Base-by-base conservation (phyloP, 306 rosid genomes). In the Vicia sativa region DNA sequence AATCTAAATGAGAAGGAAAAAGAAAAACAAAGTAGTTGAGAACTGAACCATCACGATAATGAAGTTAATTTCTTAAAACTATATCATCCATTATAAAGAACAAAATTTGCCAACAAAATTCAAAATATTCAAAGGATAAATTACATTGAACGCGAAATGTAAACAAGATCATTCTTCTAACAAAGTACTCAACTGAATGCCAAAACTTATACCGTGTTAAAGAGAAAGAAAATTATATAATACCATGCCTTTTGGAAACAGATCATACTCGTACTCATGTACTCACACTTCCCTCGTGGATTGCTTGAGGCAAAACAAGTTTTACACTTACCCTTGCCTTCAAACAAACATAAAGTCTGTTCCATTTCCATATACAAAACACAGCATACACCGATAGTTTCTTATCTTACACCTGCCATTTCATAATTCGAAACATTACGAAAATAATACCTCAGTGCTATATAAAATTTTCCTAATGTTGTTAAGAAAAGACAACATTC, bases 401-500 rank as follows among this genome's bases (percentile, higher is more conserved):
- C 55, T 48, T 3, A 42, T 42, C 55, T 48, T 11, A 42, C 12
- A 42, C 46, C 46, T 11, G 14, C 14, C 13, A 42, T 11, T 11
- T 42, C 46, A 42, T 11, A 15, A 42, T 42, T 14, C 23, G 80
- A 14, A 45, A 15, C 76, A 42, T 42, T 65, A 29, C 11, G 70
- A 71, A 78, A 70, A 73, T n/a, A 38, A 77, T 76, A 34, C 11
- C 67, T 50, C 49, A n/a, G 48, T 64, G 73, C 72, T 65, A 56
- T 72, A 70, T 73, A 63, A 56, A 70, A 66, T 62, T 55, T 5
- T 65, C 71, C 68, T 43, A 65, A 58, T 72, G 63, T 41, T 69
- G 52, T 41, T 38, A 55, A 68, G 55, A 67, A 49, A 72, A 59
- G 14, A 75, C 53, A 75, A 68, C 21, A 74, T 72, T 66, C 49